Evolutionary conservation across 148 eudicot genomes (phyloP).

Genomic region (Amaranthus hypochondriacus): DNA sequence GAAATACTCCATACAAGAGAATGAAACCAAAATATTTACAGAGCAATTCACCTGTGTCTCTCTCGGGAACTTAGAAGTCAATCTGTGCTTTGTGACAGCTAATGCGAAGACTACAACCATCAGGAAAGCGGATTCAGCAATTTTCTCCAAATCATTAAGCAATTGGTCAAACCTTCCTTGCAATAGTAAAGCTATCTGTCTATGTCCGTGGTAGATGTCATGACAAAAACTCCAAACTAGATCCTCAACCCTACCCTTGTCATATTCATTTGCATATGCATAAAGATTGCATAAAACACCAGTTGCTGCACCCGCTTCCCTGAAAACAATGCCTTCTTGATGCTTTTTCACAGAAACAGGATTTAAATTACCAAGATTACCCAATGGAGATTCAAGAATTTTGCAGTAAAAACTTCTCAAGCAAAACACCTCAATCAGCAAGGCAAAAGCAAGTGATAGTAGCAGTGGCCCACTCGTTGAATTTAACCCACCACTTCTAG

Average conservation of each 20-base stretch:
- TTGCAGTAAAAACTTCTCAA: conserved; percentile 42
- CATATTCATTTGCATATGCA: conserved; percentile 59
- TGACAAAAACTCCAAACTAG: conserved; percentile 70
- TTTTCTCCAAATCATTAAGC: conserved; percentile 61
- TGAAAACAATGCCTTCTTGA: conserved; percentile 50
- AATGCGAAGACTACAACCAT: conserved; percentile 90
- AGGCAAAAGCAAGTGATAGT: conserved; percentile 56
- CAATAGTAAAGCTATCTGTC: conserved; percentile 49
- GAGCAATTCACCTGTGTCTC: conserved; percentile 50
- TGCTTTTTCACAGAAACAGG: conserved; percentile 50
- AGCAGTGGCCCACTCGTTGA: conserved; percentile 45
- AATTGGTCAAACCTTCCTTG: conserved; percentile 49
- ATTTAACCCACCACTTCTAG: conserved; percentile 59
- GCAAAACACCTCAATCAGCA: conserved; percentile 75
- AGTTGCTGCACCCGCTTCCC: conserved; percentile 87
- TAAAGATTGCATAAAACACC: conserved; percentile 76
- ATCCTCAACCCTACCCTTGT: conserved; percentile 52
- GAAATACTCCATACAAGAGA: conserved; percentile 89
- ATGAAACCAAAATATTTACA: conserved; percentile 61
- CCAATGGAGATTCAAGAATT: conserved; percentile 35
- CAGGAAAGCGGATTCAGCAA: conserved; percentile 89
- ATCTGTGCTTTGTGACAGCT: conserved; percentile 70
- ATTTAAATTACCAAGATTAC: conserved; percentile 15
- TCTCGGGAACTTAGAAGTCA: conserved; percentile 34
- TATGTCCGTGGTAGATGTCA: conserved; percentile 63